Conservation (phyloP, 176 grass and related monocot genomes). For the Lolium multiflorum region DNA sequence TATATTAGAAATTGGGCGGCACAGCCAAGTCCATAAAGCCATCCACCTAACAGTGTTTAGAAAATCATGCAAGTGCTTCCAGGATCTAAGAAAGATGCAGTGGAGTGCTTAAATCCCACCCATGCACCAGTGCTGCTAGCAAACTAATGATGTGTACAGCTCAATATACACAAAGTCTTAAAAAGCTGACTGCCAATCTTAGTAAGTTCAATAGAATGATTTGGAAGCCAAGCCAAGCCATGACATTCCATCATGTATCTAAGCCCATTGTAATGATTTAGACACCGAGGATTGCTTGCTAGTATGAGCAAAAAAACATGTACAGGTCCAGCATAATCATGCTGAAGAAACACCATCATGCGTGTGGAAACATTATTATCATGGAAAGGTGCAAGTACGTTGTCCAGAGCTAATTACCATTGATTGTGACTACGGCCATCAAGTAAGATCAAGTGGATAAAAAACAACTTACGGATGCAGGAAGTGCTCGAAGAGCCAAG, state of each 20-base stretch:
- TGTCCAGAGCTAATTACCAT: background rate
- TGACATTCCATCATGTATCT: conserved; percentile 27
- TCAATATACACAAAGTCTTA: background rate
- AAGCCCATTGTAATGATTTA: conserved; percentile 43
- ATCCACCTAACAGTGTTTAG: background rate
- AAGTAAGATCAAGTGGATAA: background rate
- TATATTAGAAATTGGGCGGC: background rate
- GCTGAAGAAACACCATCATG: conserved; percentile 34
- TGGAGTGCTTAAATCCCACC: background rate
- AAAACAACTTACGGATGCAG: conserved; percentile 83
- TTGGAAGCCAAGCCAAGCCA: conserved; percentile 40
- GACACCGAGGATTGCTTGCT: conserved; percentile 37
- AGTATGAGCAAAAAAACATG: conserved; percentile 13
- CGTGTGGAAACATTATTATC: background rate
- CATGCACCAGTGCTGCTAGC: background rate
- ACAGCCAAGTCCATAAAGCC: conserved; percentile 30
- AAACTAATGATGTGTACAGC: conserved; percentile 33
- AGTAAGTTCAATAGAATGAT: conserved; percentile 21
- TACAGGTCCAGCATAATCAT: conserved; percentile 4
- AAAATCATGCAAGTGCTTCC: background rate
- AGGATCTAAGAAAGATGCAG: conserved; percentile 29
- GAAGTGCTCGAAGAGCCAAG: conserved; percentile 97
- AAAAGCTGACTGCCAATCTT: conserved; percentile 31
- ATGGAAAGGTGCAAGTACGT: background rate
- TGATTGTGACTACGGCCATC: background rate